Base-by-base conservation (phyloP, 192 early-diverging fungal species). In the Kickxella alabastrina region DNA sequence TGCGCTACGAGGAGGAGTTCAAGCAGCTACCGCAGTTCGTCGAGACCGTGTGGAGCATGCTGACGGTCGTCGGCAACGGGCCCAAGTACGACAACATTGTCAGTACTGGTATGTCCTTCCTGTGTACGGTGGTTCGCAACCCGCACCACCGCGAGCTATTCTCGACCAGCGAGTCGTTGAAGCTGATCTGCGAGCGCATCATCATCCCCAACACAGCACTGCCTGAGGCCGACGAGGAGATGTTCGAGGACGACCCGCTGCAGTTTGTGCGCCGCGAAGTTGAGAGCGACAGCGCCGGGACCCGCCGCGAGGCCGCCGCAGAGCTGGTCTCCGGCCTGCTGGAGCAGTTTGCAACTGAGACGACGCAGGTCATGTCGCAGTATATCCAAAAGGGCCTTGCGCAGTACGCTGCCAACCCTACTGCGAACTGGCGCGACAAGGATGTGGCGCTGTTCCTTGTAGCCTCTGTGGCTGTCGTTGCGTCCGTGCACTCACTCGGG, bases 241-340 rank as follows among this genome's bases (percentile, higher is more conserved):
- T 93, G 57, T 97, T 97, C 75, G 90, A 97, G 55, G 94, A 97
- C 56, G 95, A 97, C 46, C 92, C 93, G 22, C 87, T 97, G 62
- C 94, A 95, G 48, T 97, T 87, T 60, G 90, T 97, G 61, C 78
- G 93, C 32, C 77, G 89, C 39, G 95, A 97, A 71, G 52, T 97
- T 9, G 95, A 97, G 62, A 92, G 93, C 25, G 86, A 58, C 81
- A 92, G 95, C 42, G 86, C 77, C 15, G 93, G 94, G 48, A 95
- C 93, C 14, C 88, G 97, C n/a, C 84, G 95, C 46, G 81, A 89
- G 51, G 88, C 93, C 8, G 90, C 95, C 1, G 83, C 90, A 4
- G 95, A 94, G 45, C 79, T 99, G 51, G 88, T 99, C 18, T 85
- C 89, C 15, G 93, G 92, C 21, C 75, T 99, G 8, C 68, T 97